phyloP scores from a whole-genome alignment of 2,329 filamentous ascomycete species.

The Ceratocystis eucalypticola region DNA sequence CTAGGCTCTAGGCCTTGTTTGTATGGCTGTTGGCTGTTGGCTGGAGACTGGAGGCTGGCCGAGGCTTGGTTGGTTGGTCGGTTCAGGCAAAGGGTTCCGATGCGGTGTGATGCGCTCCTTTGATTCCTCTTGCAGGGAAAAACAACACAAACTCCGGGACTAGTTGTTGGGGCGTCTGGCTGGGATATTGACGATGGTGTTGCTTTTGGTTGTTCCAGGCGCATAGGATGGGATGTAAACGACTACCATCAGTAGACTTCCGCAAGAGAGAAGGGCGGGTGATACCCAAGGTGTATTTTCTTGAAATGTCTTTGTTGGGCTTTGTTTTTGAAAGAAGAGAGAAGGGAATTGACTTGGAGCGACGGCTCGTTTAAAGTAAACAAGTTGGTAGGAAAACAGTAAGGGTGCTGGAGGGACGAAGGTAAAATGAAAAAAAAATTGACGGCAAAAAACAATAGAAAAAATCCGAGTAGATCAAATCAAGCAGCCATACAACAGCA shows the following conservation, averaged over 20 bases:
- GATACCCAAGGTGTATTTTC: not conserved
- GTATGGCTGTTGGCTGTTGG: too few relatives aligned
- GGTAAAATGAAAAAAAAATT: not conserved
- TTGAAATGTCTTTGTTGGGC: not conserved
- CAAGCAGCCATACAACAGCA: not conserved
- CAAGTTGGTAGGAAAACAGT: not conserved
- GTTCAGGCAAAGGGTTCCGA: not conserved
- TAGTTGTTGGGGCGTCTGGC: not conserved
- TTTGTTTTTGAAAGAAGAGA: not conserved
- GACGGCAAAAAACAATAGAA: not conserved
- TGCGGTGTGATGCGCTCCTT: conserved; percentile 6
- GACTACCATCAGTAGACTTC: not conserved
- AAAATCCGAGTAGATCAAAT: conserved; percentile 1
- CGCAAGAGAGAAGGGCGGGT: not conserved
- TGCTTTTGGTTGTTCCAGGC: not conserved
- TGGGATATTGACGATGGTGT: not conserved
- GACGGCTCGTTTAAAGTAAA: not conserved
- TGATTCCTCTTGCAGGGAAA: conserved; percentile 3
- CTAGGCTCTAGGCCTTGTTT: too few relatives aligned
- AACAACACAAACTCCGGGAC: not conserved
- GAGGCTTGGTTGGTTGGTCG: not conserved
- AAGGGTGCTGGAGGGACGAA: not conserved
- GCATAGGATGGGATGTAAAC: too few relatives aligned
- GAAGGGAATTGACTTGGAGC: not conserved
- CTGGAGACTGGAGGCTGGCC: too few relatives aligned